phyloP scores from a whole-genome alignment of 2,329 filamentous ascomycete species.

The Aspergillus intermedius region DNA sequence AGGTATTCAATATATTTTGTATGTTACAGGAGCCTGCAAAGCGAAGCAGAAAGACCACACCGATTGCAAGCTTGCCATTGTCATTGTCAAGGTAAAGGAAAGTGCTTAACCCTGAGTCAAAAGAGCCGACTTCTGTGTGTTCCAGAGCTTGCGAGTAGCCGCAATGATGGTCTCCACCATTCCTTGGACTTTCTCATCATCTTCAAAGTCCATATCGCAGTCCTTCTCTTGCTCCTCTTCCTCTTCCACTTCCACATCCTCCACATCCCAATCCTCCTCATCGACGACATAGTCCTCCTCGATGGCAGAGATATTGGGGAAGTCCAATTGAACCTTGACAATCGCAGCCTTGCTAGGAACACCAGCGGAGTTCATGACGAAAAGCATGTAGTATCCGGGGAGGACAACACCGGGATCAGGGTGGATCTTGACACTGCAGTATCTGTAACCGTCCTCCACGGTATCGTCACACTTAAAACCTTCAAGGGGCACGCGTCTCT shows the following conservation, averaged over 20 bases:
- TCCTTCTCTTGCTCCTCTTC: not conserved
- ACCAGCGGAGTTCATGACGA: conserved; percentile 38
- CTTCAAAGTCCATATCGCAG: conserved; percentile 1
- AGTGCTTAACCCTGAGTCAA: not conserved
- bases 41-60: too few species aligned
- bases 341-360: conserved; percentile 44
- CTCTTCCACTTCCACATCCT: not conserved
- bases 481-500: conserved; percentile 46
- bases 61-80: not conserved
- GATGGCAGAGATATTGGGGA: not conserved
- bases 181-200: conserved; percentile 1
- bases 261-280: not conserved
- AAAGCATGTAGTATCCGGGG: conserved; percentile 52
- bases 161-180: conserved; percentile 2
- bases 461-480: not conserved
- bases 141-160: conserved; percentile 4
- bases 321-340: conserved; percentile 17
- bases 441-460: conserved; percentile 34
- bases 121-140: not conserved
- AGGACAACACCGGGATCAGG: conserved; percentile 45
- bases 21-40: not conserved
- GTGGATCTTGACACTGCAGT: conserved; percentile 40
- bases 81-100: not conserved
- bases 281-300: not conserved
- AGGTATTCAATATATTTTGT: not conserved